Evolutionary conservation across 352 stramenopile species (phyloP).

Genomic region (Globisporangium nodosum): DNA sequence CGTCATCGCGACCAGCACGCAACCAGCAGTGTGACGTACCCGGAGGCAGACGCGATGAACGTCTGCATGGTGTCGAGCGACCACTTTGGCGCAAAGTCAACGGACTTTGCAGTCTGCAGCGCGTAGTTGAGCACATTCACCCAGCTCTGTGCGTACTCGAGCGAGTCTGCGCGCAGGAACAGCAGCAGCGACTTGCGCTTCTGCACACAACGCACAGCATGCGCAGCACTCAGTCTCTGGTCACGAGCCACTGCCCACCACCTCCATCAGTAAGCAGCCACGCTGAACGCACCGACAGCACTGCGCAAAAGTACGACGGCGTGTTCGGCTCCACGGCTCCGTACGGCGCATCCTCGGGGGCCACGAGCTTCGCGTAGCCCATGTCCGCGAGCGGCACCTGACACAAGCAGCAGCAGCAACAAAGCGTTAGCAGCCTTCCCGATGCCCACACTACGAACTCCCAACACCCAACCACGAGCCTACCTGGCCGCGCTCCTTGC

Average conservation of each 20-base stretch:
- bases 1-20: neutral
- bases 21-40: conserved; percentile 13
- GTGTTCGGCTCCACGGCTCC: conserved; percentile 58
- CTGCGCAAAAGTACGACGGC: conserved; percentile 55
- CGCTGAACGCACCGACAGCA: conserved; percentile 55
- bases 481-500: conserved; percentile 74
- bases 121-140: conserved; percentile 79
- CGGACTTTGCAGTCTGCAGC: conserved; percentile 58
- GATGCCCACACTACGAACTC: too few species aligned
- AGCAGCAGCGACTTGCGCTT: conserved; percentile 75
- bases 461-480: neutral
- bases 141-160: conserved; percentile 65
- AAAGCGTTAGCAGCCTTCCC: neutral
- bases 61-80: conserved; percentile 65
- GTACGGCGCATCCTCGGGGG: conserved; percentile 67
- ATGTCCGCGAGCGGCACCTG: conserved; percentile 60
- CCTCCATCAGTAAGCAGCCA: neutral
- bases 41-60: conserved; percentile 61
- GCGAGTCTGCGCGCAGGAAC: conserved; percentile 72
- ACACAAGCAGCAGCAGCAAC: neutral
- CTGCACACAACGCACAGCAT: conserved; percentile 15
- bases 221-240: neutral
- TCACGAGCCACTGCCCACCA: neutral
- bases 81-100: conserved; percentile 64
- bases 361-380: conserved; percentile 67